Evolutionary conservation across 2,329 filamentous ascomycete species (phyloP), one percentile per base, ranked within the genome.

Genomic region (Cercospora nicotianae): DNA sequence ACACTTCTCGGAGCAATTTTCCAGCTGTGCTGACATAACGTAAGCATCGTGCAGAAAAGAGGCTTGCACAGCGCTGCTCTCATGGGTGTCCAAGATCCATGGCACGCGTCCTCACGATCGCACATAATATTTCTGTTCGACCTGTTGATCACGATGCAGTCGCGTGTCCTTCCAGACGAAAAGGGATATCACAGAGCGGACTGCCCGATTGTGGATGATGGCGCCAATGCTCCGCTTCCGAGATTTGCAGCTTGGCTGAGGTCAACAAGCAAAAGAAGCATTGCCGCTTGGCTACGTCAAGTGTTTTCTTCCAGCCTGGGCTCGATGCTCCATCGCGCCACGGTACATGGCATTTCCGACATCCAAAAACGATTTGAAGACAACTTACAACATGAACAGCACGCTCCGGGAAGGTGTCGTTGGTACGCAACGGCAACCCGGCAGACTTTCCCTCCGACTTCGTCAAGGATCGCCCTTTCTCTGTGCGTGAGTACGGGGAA

Each of bases 231-330:
- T 42, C 33, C 59, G 16, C 39, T 13, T 42, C 58, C 59, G 39
- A 61, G 59, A 45, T 45, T n/a, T 28, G 59, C 57, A 36, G 57
- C 59, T 61, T 58, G 53, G 53, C 53, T 58, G 53, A 58, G 26
- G 53, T 58, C 53, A 58, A 58, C 53, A 58, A 58, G 26, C 53
- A 58, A 30, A 58, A 58, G 53, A 58, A 58, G 53, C 53, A 58
- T 58, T 33, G 30, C 53, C 53, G 53, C 53, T 58, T 58, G 53
- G 23, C 53, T 58, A 12, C 53, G 53, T 30, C 53, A 58, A 58
- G 53, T 51, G 53, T n/a, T 58, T 33, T 30, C 23, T 16, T 16
- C 7, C 16, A 16, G 30, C 53, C 53, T 58, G 53, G 53, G 53
- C 45, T 51, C 20, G 20, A 51, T 26, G 45, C 10, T 51, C 45